Percentiles rank a stretch among this genome's conserved stretches.
phyloP scores from a whole-genome alignment of 805 yeast genomes.

The Teunomyces stri region DNA sequence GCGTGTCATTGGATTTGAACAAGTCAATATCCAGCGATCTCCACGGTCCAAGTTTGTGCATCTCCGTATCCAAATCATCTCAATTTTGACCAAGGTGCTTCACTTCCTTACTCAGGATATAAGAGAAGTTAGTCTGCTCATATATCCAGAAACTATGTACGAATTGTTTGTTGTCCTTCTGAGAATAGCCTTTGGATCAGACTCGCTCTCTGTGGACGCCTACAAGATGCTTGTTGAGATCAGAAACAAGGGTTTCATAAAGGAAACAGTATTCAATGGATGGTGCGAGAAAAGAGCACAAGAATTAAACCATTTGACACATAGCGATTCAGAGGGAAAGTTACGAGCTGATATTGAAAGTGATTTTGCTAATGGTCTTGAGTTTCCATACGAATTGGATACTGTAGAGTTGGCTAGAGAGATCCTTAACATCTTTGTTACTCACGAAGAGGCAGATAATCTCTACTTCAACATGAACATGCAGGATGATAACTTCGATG shows the following conservation, averaged over 20 bases:
- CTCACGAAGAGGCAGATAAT: constrained; percentile 78
- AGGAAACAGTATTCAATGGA: constrained; percentile 40
- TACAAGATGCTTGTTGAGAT: constrained; percentile 32
- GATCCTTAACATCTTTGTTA: constrained; percentile 62
- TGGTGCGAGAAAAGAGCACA: constrained; percentile 43
- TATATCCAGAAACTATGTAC: constrained; percentile 39
- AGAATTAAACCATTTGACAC: constrained; percentile 29
- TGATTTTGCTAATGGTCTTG: constrained; percentile 56
- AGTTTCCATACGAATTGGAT: constrained; percentile 58
- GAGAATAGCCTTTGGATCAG: constrained; percentile 51
- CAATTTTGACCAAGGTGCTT: constrained; percentile 38
- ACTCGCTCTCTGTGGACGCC: constrained; percentile 39
- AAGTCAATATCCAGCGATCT: constrained; percentile 40
- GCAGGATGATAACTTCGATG: constrained; percentile 23
- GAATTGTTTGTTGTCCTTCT: constrained; percentile 52
- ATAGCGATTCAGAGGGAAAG: constrained; percentile 13
- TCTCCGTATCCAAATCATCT: constrained; percentile 39
- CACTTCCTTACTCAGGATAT: constrained; percentile 35
- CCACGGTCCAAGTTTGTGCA: constrained; percentile 43
- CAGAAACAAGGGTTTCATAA: constrained; percentile 27
- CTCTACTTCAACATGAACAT: constrained; percentile 64
- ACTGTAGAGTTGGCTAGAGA: constrained; percentile 69
- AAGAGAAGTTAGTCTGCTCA: constrained; percentile 27
- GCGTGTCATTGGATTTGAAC: constrained; percentile 47
- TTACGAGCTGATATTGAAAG: constrained; percentile 36